These are phyloP conservation scores for Backusella australiensis DNA, from an alignment of 192 early-diverging fungal genomes.

Conservation along the genomic window DNA sequence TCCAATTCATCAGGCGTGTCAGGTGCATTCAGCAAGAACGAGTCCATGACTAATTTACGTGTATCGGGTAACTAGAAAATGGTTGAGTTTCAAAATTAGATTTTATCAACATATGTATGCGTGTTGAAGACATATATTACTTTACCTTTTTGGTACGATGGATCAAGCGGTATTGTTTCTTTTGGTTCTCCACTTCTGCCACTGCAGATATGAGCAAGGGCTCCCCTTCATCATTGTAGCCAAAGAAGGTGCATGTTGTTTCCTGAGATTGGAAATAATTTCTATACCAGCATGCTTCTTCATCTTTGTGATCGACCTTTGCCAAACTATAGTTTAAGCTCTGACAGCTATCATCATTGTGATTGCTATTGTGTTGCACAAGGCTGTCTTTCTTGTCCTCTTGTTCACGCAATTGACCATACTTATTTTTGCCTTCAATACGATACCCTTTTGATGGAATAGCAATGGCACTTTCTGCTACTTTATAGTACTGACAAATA, in stretches of 20 bases:
- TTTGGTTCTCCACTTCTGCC: neutral
- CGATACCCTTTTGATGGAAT: constrained; percentile 39
- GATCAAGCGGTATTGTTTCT: constrained; percentile 30
- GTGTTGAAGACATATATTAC: neutral
- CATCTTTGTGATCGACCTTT: constrained; percentile 33
- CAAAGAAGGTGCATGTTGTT: constrained; percentile 28
- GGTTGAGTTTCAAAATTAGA: neutral
- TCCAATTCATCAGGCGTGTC: neutral
- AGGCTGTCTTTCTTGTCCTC: neutral
- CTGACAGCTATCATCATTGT: neutral
- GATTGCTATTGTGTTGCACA: neutral
- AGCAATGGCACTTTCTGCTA: constrained; percentile 35
- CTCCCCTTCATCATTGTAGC: constrained; percentile 15
- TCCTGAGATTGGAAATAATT: constrained; percentile 21
- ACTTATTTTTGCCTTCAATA: constrained; percentile 37
- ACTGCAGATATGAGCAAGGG: constrained; percentile 28
- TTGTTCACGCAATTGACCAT: neutral
- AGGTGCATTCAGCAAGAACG: constrained; percentile 29
- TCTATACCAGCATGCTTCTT: constrained; percentile 29
- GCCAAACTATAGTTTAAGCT: constrained; percentile 6
- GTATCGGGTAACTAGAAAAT: constrained; percentile 7
- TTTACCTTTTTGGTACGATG: constrained; percentile 27
- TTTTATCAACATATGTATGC: neutral
- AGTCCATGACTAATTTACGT: constrained; percentile 26
- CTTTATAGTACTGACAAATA: constrained; percentile 32